Evolutionary conservation across 345 rosid genomes (phyloP), one percentile per base, ranked within the genome.

Genomic region (Gossypium herbaceum): DNA sequence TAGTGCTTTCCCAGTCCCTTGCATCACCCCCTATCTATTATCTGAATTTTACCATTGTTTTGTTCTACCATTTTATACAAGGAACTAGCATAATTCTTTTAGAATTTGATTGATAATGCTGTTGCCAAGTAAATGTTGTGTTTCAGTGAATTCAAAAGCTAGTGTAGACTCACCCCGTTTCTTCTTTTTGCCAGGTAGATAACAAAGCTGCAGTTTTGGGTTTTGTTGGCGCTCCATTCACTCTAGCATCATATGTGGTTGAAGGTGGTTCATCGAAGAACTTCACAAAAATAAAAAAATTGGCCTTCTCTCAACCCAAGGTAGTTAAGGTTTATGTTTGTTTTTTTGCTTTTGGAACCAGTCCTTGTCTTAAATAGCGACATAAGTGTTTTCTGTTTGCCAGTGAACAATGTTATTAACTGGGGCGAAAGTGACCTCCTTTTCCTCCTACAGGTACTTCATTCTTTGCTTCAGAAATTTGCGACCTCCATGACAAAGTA

Each of bases 181-280:
- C 4, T 62, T 62, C 9, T 70, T 13, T 75, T 77, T 77, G 73
- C 44, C 84, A 93, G 99, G 94, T 95, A 29, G 86, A 84, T 41
- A 90, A 88, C 24, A 77, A 89, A 79, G 91, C 97, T 9, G 98
- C 97, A 52, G 94, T 93, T 66, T 82, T 95, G 68, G 99, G 98
- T 79, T 95, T 95, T 70, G 97, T 93, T 39, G 99, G 99, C 12
- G 99, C 99, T 81, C 98, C 99, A 64, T 95, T 95, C 79, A 95
- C 98, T n/a, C 88, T 95, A 57, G 97, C 98, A 16, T 95, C 99
- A 0, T 95, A 95, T 73, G 91, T 87, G 9, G 94, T 95, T 48
- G 97, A 95, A 85, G 99, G 98, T 68, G 97, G 97, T 78, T 95
- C 99, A 39, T 95, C 98, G 64, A 93, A 93, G 84, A 90, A 95